Percentiles rank a stretch among this genome's conserved stretches.
Conservation (phyloP, 2,329 filamentous ascomycete genomes). For the Colletotrichum truncatum region DNA sequence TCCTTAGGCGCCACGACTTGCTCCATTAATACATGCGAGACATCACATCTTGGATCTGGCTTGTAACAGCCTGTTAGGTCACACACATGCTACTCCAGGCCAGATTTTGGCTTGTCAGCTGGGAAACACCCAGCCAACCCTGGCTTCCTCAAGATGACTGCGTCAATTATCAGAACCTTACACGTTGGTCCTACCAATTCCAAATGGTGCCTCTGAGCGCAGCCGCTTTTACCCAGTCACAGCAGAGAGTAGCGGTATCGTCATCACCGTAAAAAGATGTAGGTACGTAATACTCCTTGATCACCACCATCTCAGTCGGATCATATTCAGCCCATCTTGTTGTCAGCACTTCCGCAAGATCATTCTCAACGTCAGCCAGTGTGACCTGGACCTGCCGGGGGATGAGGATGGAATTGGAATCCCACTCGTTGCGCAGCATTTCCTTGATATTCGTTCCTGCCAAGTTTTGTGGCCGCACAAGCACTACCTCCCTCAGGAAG, state of each 20-base stretch:
- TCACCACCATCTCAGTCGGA: conserved; percentile 45
- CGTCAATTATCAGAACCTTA: too few species aligned
- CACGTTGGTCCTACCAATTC: conserved; percentile 39
- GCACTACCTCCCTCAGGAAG: conserved; percentile 50
- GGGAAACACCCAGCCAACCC: too few species aligned
- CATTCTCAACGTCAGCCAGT: conserved; percentile 20
- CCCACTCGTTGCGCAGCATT: conserved; percentile 46
- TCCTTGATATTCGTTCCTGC: conserved; percentile 47
- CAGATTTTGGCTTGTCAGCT: too few species aligned
- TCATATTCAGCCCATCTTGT: conserved; percentile 45
- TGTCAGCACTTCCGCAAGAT: conserved; percentile 35
- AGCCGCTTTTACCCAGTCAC: conserved; percentile 49
- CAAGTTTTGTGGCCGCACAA: conserved; percentile 48
- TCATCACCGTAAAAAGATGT: conserved; percentile 50
- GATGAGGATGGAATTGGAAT: conserved; percentile 37
- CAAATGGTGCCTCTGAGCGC: conserved; percentile 52
- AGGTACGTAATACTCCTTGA: conserved; percentile 50
- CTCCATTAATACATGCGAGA: background rate
- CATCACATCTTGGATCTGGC: background rate
- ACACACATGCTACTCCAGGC: background rate
- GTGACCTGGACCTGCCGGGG: conserved; percentile 36
- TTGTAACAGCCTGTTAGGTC: background rate
- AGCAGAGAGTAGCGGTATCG: conserved; percentile 45
- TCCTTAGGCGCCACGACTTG: background rate
- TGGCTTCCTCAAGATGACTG: background rate